Percentiles rank a stretch among this genome's conserved stretches.
These are phyloP conservation scores for rapeseed (Brassica napus) DNA, from an alignment of 345 rosid genomes.

Conservation along the genomic window DNA sequence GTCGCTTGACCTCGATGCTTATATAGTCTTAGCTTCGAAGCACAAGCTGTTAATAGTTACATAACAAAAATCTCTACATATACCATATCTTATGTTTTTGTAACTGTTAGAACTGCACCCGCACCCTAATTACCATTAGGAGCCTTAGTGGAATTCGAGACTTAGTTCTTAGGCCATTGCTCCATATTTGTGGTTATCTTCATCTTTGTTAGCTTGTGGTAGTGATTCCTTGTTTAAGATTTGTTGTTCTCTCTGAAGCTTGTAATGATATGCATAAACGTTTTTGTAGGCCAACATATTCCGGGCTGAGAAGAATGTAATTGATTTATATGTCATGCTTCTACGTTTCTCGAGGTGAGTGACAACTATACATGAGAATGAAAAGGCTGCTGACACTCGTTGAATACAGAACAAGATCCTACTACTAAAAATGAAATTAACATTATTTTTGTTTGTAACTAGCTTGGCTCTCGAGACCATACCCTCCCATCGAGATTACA, in stretches of 20 bases:
- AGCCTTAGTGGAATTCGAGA: neutral
- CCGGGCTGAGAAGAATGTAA: slow-evolving; percentile 79
- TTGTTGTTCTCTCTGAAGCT: neutral
- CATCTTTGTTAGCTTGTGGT: neutral
- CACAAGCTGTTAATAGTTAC: too few relatives aligned
- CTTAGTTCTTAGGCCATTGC: neutral
- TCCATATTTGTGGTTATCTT: neutral
- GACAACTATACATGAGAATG: slow-evolving; percentile 20
- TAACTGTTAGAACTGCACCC: too few relatives aligned
- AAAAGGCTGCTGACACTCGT: neutral
- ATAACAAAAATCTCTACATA: too few relatives aligned
- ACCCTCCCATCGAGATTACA: slow-evolving; percentile 83
- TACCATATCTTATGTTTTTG: too few relatives aligned
- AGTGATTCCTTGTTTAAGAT: neutral
- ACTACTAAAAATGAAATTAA: neutral
- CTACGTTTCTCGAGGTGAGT: slow-evolving; percentile 92
- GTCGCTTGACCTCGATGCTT: neutral
- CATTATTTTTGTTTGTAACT: slow-evolving; percentile 41
- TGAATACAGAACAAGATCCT: neutral
- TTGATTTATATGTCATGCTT: slow-evolving; percentile 93
- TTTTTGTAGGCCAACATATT: slow-evolving; percentile 81
- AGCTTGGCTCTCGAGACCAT: slow-evolving; percentile 95
- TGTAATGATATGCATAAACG: slow-evolving; percentile 9
- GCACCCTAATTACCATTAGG: too few relatives aligned
- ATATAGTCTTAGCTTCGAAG: neutral